phyloP scores from a whole-genome alignment of 2,329 filamentous ascomycete genomes.

The Neophaeococcomyces aloes region DNA sequence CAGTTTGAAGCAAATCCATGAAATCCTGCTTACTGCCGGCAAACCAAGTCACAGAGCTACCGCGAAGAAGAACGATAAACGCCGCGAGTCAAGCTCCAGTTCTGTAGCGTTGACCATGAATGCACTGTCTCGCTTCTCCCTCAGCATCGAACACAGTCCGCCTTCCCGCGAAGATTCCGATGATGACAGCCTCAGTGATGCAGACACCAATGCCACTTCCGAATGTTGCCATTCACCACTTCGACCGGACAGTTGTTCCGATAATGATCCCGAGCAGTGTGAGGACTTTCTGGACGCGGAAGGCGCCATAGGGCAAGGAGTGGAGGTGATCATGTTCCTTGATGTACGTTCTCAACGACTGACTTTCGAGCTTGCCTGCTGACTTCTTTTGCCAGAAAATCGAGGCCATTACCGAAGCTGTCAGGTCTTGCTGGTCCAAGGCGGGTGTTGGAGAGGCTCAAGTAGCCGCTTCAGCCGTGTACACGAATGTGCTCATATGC shows the following conservation, averaged over 20 bases:
- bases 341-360: neutral
- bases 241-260: slow-evolving; percentile 11
- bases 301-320: slow-evolving; percentile 14
- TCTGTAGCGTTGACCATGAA: neutral
- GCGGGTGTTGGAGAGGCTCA: slow-evolving; percentile 17
- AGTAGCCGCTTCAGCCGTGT: slow-evolving; percentile 18
- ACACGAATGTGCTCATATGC: slow-evolving; percentile 9
- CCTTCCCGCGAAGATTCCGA: slow-evolving; percentile 6
- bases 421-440: slow-evolving; percentile 18
- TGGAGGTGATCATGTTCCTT: neutral
- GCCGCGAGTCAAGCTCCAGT: neutral
- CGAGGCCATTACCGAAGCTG: slow-evolving; percentile 7
- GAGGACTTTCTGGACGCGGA: slow-evolving; percentile 5
- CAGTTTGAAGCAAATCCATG: slow-evolving; percentile 6
- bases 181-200: slow-evolving; percentile 20
- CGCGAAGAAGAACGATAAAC: neutral
- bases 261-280: neutral
- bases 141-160: neutral
- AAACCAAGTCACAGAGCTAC: neutral
- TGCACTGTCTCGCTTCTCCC: neutral
- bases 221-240: slow-evolving; percentile 3
- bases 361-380: neutral
- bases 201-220: slow-evolving; percentile 1
- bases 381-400: slow-evolving; percentile 11
- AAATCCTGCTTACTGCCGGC: slow-evolving; percentile 4